Evolutionary conservation across 768 basidiomycete genomes (phyloP).

Genomic region (Podaxis sp.): DNA sequence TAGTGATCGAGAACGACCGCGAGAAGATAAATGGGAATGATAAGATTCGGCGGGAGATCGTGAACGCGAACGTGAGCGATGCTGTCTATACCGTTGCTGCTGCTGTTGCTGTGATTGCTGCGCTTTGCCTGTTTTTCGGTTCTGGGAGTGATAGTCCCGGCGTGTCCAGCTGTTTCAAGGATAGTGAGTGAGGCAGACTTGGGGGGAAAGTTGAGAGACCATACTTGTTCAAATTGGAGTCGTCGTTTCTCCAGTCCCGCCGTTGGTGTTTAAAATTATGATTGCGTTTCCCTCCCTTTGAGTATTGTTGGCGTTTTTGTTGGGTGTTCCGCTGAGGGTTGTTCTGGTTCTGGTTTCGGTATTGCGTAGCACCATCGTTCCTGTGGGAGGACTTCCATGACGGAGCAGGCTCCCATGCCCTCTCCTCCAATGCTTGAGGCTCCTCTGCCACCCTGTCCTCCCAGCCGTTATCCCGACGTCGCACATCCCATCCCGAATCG

Average conservation of each 20-base stretch:
- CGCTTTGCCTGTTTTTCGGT: constrained; percentile 31
- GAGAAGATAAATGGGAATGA: constrained; percentile 59
- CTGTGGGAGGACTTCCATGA: constrained; percentile 50
- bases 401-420: constrained; percentile 71
- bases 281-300: constrained; percentile 32
- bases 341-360: constrained; percentile 20
- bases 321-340: constrained; percentile 14
- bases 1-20: constrained; percentile 60
- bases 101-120: constrained; percentile 32
- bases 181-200: constrained; percentile 7
- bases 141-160: constrained; percentile 42
- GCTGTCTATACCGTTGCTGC: constrained; percentile 39
- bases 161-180: constrained; percentile 54
- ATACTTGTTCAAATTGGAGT: constrained; percentile 74
- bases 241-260: constrained; percentile 53
- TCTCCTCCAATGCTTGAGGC: constrained; percentile 36
- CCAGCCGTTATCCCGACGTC: constrained; percentile 43
- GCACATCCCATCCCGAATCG: constrained; percentile 52
- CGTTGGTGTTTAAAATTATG: constrained; percentile 35
- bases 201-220: constrained; percentile 20
- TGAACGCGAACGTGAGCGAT: constrained; percentile 61
- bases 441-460: constrained; percentile 20
- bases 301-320: constrained; percentile 34
- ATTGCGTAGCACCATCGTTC: background rate
- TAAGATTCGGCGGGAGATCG: constrained; percentile 63